These are phyloP conservation scores for Vaccinium corymbosum DNA, from an alignment of 148 eudicot species.

Conservation along the genomic window DNA sequence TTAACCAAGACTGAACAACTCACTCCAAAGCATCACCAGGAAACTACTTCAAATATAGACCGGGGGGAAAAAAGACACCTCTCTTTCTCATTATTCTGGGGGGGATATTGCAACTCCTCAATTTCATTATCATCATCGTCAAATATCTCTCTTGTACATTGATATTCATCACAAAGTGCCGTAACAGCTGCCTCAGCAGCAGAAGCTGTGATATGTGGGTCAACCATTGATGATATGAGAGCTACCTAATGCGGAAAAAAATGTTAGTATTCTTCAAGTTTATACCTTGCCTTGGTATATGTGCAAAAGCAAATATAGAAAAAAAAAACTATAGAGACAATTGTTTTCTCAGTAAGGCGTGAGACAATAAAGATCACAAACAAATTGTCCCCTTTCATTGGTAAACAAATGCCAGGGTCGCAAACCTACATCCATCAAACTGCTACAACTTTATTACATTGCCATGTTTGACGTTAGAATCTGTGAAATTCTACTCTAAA, in stretches of 20 bases:
- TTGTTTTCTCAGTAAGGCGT: not conserved
- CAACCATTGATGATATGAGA: constrained; percentile 64
- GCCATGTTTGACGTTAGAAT: not conserved
- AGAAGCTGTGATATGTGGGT: constrained; percentile 63
- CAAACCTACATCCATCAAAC: constrained; percentile 1
- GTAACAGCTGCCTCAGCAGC: constrained; percentile 82
- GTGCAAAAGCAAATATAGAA: not conserved
- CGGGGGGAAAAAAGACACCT: constrained; percentile 29
- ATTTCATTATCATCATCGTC: constrained; percentile 43
- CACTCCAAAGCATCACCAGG: constrained; percentile 2
- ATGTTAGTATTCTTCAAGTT: not conserved
- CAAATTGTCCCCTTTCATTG: not conserved
- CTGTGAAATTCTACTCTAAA: not conserved
- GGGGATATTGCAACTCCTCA: constrained; percentile 36
- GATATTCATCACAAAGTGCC: constrained; percentile 72
- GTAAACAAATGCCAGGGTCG: not conserved
- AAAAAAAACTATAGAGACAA: not conserved
- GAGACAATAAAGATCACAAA: not conserved
- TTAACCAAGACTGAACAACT: not conserved
- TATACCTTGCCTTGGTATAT: not conserved
- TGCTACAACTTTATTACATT: not conserved
- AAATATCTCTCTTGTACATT: constrained; percentile 63
- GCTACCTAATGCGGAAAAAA: constrained; percentile 48
- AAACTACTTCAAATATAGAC: not conserved
- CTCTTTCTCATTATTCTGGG: constrained; percentile 39